These are phyloP conservation scores for Ganoderma sp. DNA, from an alignment of 1,284 basidiomycete genomes.

Conservation along the genomic window DNA sequence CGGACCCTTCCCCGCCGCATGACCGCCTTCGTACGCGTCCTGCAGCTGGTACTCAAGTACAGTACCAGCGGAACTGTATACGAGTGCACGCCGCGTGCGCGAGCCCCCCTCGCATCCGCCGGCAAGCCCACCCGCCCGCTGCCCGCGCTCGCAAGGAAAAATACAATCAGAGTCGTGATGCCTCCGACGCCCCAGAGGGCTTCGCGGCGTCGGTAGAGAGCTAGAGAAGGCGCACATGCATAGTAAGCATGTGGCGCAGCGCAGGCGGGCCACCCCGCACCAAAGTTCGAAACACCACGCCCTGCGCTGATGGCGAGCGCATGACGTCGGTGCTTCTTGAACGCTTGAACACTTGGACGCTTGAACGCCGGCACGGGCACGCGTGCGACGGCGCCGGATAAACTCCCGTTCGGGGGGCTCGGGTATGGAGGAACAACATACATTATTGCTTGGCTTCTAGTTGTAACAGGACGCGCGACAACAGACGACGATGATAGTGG, in stretches of 20 bases:
- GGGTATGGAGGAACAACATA: conserved; percentile 9
- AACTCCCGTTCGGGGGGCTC: neutral
- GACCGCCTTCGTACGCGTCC: neutral
- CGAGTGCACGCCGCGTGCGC: neutral
- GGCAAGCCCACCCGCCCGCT: neutral
- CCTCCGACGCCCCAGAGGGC: neutral
- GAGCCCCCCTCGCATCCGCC: neutral
- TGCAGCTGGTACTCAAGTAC: too few relatives aligned
- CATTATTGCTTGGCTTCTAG: conserved; percentile 28
- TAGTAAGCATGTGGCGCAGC: neutral
- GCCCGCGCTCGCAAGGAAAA: too few relatives aligned
- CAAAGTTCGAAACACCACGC: neutral
- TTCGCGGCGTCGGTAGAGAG: neutral
- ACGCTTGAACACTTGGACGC: neutral
- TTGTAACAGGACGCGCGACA: conserved; percentile 17
- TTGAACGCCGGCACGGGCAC: neutral
- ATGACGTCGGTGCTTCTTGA: conserved; percentile 1
- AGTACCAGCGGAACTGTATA: neutral
- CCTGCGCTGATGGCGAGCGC: conserved; percentile 1
- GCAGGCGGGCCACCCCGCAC: neutral
- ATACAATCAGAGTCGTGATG: too few relatives aligned
- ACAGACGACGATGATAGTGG: conserved; percentile 25
- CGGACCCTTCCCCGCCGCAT: neutral
- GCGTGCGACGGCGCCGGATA: neutral
- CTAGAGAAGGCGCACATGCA: neutral